Evolutionary conservation across 257 asterid genomes (phyloP), one percentile per base, ranked within the genome.

Genomic region (Capsicum pubescens): DNA sequence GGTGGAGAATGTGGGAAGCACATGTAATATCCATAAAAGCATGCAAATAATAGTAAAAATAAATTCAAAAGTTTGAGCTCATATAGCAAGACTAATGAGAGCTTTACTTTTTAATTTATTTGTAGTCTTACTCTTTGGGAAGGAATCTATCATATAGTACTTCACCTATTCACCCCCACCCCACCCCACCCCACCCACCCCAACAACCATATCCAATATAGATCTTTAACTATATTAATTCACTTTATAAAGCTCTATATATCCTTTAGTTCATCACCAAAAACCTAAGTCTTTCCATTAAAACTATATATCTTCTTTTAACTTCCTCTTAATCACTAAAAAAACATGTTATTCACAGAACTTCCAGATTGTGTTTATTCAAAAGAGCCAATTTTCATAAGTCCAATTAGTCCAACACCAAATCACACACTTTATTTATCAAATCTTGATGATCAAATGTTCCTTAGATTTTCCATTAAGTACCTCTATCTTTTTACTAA

Each of bases 361-460:
- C 91, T 94, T 59, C 97, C 97, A 2, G 95, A 93, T 79, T 93
- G 97, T 79, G 82, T 70, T 83, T 91, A 92, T 83, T 16, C 86
- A 72, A 68, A 60, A 63, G 86, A 84, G 61, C 93, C 97, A 3
- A 66, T 82, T 2, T 59, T 94, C 39, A 86, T 94, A 89, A 12
- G 70, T 50, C 98, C 98, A 32, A 50, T 5, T 19, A 39, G 11
- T 48, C 87, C 91, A 26, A 93, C 98, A 3, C 98, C 97, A 6
- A 87, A 61, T 2, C 90, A 90, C 68, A 84, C 87, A 0, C 90
- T 95, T 10, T 86, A 88, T 66, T 94, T 95, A 60, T 95, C 99
- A 32, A 95, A 93, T 84, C 94, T 95, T 39, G 98, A 95, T 55
- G 98, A 95, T 87, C 97, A 95, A 58, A 91, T 72, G 80, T 95